These are phyloP conservation scores for Nicotiana undulata DNA, from an alignment of 257 asterid species.

Conservation along the genomic window DNA sequence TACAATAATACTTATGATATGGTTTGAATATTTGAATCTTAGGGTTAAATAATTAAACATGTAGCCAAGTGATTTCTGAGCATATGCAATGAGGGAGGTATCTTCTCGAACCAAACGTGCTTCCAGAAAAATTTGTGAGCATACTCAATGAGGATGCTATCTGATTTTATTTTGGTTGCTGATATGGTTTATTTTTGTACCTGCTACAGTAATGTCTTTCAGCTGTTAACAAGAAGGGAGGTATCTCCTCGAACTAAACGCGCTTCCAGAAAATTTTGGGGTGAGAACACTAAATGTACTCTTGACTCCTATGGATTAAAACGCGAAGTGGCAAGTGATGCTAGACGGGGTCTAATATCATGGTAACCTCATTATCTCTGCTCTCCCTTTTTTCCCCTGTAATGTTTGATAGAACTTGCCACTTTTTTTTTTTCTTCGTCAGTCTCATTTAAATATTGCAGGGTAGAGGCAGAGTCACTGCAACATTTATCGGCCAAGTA, in stretches of 20 bases:
- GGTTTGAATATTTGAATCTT: background rate
- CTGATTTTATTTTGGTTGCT: background rate
- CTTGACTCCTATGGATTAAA: constrained; percentile 37
- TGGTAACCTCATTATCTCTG: constrained; percentile 40
- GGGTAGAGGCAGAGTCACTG: constrained; percentile 91
- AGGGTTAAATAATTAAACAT: background rate
- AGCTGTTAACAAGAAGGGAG: constrained; percentile 80
- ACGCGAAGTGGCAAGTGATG: constrained; percentile 56
- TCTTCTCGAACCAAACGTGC: too few species aligned
- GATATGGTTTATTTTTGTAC: constrained; percentile 20
- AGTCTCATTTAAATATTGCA: constrained; percentile 21
- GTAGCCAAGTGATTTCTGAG: background rate
- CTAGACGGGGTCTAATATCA: constrained; percentile 75
- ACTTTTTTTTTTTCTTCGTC: background rate
- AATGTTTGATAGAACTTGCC: background rate
- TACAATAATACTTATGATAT: background rate
- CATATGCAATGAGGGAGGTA: background rate
- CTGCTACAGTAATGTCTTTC: constrained; percentile 57
- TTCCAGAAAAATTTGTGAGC: background rate
- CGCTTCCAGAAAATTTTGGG: constrained; percentile 62
- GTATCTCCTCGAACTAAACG: constrained; percentile 66
- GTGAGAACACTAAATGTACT: constrained; percentile 37
- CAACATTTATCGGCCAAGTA: constrained; percentile 74
- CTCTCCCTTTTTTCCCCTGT: background rate
- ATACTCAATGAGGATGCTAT: background rate